These are phyloP conservation scores for Hanseniaspora pseudoguilliermondii DNA, from an alignment of 805 yeast species.

Conservation along the genomic window DNA sequence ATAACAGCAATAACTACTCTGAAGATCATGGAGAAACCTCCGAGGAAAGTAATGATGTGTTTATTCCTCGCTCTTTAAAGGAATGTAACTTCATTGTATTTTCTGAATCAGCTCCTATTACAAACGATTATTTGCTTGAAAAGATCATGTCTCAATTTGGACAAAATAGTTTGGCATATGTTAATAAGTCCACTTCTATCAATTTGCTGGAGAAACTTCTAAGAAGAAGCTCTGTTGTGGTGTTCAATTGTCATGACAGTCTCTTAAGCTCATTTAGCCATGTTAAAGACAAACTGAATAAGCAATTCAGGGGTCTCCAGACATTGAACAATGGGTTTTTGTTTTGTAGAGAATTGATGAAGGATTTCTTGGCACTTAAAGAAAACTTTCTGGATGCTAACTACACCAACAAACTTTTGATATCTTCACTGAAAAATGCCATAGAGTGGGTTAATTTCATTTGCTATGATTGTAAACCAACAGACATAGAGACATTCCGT, in stretches of 20 bases:
- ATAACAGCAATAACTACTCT: neutral
- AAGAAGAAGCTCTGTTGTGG: slow-evolving; percentile 48
- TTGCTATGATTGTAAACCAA: slow-evolving; percentile 88
- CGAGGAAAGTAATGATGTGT: slow-evolving; percentile 36
- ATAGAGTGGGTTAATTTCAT: slow-evolving; percentile 87
- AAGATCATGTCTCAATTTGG: slow-evolving; percentile 42
- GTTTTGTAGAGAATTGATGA: slow-evolving; percentile 71
- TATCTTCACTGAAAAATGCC: slow-evolving; percentile 60
- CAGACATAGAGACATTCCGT: slow-evolving; percentile 78
- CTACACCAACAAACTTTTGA: slow-evolving; percentile 53
- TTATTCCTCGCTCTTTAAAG: neutral
- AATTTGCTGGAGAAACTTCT: slow-evolving; percentile 63
- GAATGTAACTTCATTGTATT: slow-evolving; percentile 53
- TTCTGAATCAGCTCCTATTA: slow-evolving; percentile 53
- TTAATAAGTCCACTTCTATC: slow-evolving; percentile 58
- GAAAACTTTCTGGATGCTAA: slow-evolving; percentile 43
- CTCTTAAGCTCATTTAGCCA: slow-evolving; percentile 49
- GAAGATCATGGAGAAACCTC: neutral
- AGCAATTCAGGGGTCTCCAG: slow-evolving; percentile 57
- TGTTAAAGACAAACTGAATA: slow-evolving; percentile 41
- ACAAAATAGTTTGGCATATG: slow-evolving; percentile 41
- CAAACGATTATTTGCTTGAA: slow-evolving; percentile 43
- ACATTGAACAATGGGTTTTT: slow-evolving; percentile 60
- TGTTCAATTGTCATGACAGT: slow-evolving; percentile 53
- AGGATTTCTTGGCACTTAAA: slow-evolving; percentile 43